Base-by-base conservation (phyloP, 2,329 filamentous ascomycete genomes). In the Trichoderma sp. region DNA sequence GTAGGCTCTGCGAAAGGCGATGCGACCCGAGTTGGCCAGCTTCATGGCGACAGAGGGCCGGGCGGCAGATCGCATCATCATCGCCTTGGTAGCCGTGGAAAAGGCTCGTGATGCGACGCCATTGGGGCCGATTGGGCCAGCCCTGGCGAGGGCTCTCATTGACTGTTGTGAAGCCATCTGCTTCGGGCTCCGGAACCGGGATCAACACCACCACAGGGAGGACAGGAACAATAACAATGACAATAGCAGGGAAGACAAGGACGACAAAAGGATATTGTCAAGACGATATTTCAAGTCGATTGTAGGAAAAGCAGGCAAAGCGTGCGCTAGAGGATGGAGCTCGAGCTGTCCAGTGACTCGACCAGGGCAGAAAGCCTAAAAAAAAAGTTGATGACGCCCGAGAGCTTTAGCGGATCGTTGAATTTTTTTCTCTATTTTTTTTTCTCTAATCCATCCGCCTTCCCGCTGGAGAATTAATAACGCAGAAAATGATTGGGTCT, bases 151-250 rank as follows among this genome's bases (percentile, higher is more conserved):
- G 75, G 80, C 78, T 71, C 79, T 78, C 78, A 85, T 77, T 76
- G 83, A 80, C 81, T 83, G 81, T 71, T 83, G 81, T 73, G 84
- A 84, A 80, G 84, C 83, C 85, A 86, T 86, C 76, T 68, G 70
- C 70, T 70, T 66, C 47, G 36, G 47, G 57, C 65, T 43, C 71
- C 66, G 71, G 59, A 34, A 30, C 59, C 64, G 70, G 64, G 32
- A 67, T 47, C 69, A 71, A 59, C 20, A 59, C 32, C 34, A 67
- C 61, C 69, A 59, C 47, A 58, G 32, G 59, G 59, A 28, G 9
- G 23, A 13, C 7, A 34, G 11, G 3, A 34, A 20, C 57, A 15
- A 59, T n/a, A 55, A 55, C 36, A 34, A 34, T 53, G 55, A 7
- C 34, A 69, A 43, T 43, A 43, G 39, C 39, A 43, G 17, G 39